These are phyloP conservation scores for Elymus sibiricus DNA, from an alignment of 176 grass and related monocot species.

Conservation along the genomic window DNA sequence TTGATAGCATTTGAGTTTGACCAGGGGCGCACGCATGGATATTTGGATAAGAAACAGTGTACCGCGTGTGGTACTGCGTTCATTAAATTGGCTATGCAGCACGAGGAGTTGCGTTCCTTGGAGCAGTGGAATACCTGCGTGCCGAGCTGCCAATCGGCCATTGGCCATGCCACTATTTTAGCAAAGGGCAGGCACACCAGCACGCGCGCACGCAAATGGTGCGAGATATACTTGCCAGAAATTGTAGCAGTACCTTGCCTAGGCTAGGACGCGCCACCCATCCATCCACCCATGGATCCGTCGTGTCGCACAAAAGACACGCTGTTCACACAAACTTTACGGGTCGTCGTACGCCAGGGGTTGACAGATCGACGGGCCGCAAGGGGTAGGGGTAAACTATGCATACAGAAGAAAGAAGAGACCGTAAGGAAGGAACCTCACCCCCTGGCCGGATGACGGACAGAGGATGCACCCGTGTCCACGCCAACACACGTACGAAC, in stretches of 20 bases:
- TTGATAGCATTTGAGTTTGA: background rate
- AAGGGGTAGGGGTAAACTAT: background rate
- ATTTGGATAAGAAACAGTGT: background rate
- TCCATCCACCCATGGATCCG: background rate
- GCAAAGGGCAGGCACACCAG: background rate
- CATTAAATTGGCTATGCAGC: background rate
- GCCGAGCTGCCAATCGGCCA: background rate
- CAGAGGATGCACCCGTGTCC: background rate
- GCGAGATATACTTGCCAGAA: background rate
- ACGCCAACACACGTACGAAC: background rate
- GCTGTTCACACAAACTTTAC: constrained; percentile 15
- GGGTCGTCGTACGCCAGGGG: background rate
- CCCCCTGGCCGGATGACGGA: background rate
- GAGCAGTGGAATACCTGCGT: background rate
- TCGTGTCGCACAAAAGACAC: background rate
- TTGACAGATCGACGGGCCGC: background rate
- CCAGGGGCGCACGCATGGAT: background rate
- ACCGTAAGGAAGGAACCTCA: constrained; percentile 39
- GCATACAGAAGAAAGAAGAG: constrained; percentile 2
- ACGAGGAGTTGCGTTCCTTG: background rate
- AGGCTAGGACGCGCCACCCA: background rate
- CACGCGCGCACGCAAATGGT: background rate
- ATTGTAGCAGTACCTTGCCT: background rate
- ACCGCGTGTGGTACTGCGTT: background rate
- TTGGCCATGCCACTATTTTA: background rate